Conservation (phyloP, 768 basidiomycete species). For the Kwoniella newhampshirensis region DNA sequence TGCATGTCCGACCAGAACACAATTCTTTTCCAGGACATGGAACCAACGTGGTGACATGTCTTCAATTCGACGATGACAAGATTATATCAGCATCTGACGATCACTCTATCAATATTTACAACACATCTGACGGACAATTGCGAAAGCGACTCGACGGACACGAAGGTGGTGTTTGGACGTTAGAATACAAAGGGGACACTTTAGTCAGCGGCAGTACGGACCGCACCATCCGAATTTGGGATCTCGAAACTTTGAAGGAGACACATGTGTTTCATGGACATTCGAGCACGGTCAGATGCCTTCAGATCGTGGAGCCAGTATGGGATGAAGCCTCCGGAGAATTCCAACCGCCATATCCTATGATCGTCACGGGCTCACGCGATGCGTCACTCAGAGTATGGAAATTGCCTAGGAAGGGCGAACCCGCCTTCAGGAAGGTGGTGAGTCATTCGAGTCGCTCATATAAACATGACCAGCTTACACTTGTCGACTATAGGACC, state of each 20-base stretch:
- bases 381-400: conserved; percentile 69
- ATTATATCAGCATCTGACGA: conserved; percentile 98
- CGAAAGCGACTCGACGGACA: conserved; percentile 78
- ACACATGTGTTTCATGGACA: conserved; percentile 95
- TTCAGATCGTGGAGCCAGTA: conserved; percentile 94
- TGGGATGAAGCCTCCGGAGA: conserved; percentile 72
- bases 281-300: conserved; percentile 91
- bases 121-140: conserved; percentile 75
- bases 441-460: no score
- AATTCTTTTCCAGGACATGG: conserved; percentile 85
- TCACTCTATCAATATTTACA: conserved; percentile 92
- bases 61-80: conserved; percentile 88
- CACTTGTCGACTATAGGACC: background rate
- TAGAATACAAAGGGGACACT: conserved; percentile 68
- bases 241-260: conserved; percentile 72
- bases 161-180: conserved; percentile 94
- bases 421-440: conserved; percentile 55
- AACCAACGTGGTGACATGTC: conserved; percentile 79
- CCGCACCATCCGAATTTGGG: conserved; percentile 89
- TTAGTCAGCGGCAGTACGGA: conserved; percentile 87
- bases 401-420: conserved; percentile 67
- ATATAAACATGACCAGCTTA: no score
- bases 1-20: conserved; percentile 62
- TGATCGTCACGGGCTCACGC: conserved; percentile 72
- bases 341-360: conserved; percentile 65